Evolutionary conservation across 768 basidiomycete genomes (phyloP).

Genomic region (Zangia roseola): DNA sequence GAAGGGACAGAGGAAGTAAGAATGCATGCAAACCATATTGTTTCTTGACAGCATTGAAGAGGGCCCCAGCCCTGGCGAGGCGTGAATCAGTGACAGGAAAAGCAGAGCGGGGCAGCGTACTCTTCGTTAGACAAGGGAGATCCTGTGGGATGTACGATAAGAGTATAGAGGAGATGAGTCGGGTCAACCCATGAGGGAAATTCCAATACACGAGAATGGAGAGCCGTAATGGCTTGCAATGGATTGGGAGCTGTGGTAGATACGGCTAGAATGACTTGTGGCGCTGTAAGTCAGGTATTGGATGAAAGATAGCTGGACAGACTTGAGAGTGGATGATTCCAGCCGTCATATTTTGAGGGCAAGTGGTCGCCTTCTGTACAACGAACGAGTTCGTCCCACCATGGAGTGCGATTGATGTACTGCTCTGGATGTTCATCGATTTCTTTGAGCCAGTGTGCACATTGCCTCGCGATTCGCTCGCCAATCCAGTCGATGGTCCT

Average conservation of each 20-base stretch:
- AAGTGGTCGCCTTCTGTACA: conserved; percentile 77
- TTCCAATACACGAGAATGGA: conserved; percentile 65
- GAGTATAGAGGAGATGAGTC: conserved; percentile 65
- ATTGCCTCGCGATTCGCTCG: conserved; percentile 61
- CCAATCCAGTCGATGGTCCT: conserved; percentile 88
- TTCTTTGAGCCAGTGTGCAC: conserved; percentile 70
- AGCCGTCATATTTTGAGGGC: conserved; percentile 70
- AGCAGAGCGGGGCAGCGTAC: conserved; percentile 44
- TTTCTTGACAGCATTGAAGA: conserved; percentile 86
- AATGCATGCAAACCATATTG: conserved; percentile 80
- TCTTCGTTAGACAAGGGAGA: conserved; percentile 77
- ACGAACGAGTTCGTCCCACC: conserved; percentile 84
- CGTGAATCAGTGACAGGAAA: conserved; percentile 7
- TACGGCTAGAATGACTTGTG: conserved; percentile 73
- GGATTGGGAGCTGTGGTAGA: conserved; percentile 83
- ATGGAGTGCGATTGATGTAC: conserved; percentile 55
- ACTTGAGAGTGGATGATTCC: conserved; percentile 88
- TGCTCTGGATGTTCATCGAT: conserved; percentile 47
- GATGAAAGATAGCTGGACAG: conserved; percentile 30
- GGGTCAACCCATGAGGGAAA: conserved; percentile 83
- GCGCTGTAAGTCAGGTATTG: conserved; percentile 9
- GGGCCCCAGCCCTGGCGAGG: conserved; percentile 61
- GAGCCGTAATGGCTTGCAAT: conserved; percentile 69
- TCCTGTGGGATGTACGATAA: conserved; percentile 72
- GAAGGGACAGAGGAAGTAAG: conserved; percentile 62